Base-by-base conservation (phyloP, 495 filamentous ascomycete genomes). In the Aspergillus biplanus region DNA sequence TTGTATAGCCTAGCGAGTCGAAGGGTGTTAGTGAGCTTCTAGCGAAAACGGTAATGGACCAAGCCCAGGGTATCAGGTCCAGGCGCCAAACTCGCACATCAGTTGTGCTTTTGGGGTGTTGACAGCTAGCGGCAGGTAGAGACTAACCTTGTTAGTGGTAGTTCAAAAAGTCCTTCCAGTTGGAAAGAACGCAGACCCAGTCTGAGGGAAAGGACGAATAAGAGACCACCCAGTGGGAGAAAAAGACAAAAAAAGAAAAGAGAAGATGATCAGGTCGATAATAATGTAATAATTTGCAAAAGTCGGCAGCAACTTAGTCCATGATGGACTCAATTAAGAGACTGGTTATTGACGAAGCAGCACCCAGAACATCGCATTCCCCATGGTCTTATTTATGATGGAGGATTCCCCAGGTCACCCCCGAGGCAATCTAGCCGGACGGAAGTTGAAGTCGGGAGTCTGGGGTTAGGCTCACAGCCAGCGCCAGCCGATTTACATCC, bases 381-480 rank as follows among this genome's bases (percentile, higher is more conserved):
- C 21, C 32, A 57, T 6, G 44, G 42, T 34, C 33, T n/a, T 63
- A 70, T 67, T 68, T 68, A 68, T 62, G 62, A 32, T 33, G 39
- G 37, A 16, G 0, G 44, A 3, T 27, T 0, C 12, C 34, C 33
- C 18, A 52, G 37, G 44, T 8, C 47, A 65, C 71, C 70, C 73
- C 75, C 75, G 75, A 77, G 75, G 75, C 70, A 68, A 70, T 63
- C 52, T 35, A 32, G 35, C 31, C 12, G 31, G 33, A 65, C 69
- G 71, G 75, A 68, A 69, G 53, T 65, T 65, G 59, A 68, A 49
- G 65, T 69, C 73, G 71, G 75, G 71, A 74, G 62, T 72, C 67
- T 74, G 68, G 66, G 61, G 69, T 66, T 52, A 59, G 18, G 37
- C 56, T 49, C 16, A 9, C 16, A 27, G 33, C 31, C 47, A 52